Evolutionary conservation across 768 basidiomycete species (phyloP), one percentile per base, ranked within the genome.

Genomic region (Russula griseocarnosa): DNA sequence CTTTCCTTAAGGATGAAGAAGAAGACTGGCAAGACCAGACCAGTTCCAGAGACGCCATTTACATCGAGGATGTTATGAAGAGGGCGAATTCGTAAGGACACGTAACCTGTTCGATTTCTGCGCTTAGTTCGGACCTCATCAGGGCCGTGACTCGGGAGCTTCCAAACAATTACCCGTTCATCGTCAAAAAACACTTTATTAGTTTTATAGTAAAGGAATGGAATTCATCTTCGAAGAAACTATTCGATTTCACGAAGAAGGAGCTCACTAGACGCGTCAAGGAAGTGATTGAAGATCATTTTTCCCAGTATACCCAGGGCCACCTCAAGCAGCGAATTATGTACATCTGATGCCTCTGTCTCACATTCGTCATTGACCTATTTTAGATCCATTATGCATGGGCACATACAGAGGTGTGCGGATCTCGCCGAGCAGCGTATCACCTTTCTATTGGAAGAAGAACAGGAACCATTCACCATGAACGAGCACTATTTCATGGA

Each of bases 91-190:
- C 71, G 84, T 84, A 71, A 38, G 81, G 69, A 2, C 38, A 16
- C 65, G n/a, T 40, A 24, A 8, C 44, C 50, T 0, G 9, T 14
- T 55, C 5, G 52, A 2, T 32, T 36, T 34, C 40, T 53, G 30
- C 26, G 44, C 44, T 13, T 13, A 40, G 18, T 40, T 18, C 63
- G 18, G 52, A 36, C 5, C 28, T n/a, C 16, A 38, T 32, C 20
- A 89, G 87, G 14, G 81, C 86, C 2, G 78, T 85, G 5, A 86
- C 87, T 0, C 82, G 87, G 4, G 86, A 90, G 69, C 78, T 89
- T 0, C 87, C 86, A 0, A 84, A 81, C 3, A 79, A 81, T 61
- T 85, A 81, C 60, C 86, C 86, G 0, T 88, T 83, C 36, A 52
- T 68, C 6, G 69, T 73, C n/a, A 73, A 63, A 22, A 59, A 67